These are phyloP conservation scores for Penicillium sp. DNA, from an alignment of 2,329 filamentous ascomycete genomes.

Conservation along the genomic window DNA sequence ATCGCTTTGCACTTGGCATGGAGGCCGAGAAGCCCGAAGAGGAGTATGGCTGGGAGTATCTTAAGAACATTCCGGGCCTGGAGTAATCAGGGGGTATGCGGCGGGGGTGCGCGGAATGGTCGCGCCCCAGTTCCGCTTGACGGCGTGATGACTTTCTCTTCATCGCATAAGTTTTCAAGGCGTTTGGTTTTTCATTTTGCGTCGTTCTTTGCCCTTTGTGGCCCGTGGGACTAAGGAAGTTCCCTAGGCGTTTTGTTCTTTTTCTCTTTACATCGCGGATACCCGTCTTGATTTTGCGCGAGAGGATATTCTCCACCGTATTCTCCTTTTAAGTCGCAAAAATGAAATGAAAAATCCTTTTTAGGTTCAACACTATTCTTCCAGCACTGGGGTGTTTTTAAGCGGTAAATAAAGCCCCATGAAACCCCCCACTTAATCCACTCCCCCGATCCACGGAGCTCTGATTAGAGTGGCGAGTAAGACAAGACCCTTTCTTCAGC, in stretches of 20 bases:
- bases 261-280: slow-evolving; percentile 8
- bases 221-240: neutral
- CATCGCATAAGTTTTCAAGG: slow-evolving; percentile 6
- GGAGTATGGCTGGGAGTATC: slow-evolving; percentile 51
- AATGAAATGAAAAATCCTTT: neutral
- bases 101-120: slow-evolving; percentile 17
- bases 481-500: neutral
- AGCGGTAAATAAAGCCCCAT: neutral
- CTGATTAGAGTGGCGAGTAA: neutral
- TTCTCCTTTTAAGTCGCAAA: neutral
- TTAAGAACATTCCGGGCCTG: slow-evolving; percentile 44
- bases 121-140: slow-evolving; percentile 10
- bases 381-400: neutral
- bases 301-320: neutral
- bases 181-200: slow-evolving; percentile 2
- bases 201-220: neutral
- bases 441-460: neutral
- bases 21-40: slow-evolving; percentile 51
- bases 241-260: slow-evolving; percentile 5
- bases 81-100: slow-evolving; percentile 27
- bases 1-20: slow-evolving; percentile 50
- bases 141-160: slow-evolving; percentile 17
- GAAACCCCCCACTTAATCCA: neutral
- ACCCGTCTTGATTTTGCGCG: slow-evolving; percentile 8
- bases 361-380: neutral